These are phyloP conservation scores for Parietichytrium sp. DNA, from an alignment of 108 stramenopile genomes.

Conservation along the genomic window DNA sequence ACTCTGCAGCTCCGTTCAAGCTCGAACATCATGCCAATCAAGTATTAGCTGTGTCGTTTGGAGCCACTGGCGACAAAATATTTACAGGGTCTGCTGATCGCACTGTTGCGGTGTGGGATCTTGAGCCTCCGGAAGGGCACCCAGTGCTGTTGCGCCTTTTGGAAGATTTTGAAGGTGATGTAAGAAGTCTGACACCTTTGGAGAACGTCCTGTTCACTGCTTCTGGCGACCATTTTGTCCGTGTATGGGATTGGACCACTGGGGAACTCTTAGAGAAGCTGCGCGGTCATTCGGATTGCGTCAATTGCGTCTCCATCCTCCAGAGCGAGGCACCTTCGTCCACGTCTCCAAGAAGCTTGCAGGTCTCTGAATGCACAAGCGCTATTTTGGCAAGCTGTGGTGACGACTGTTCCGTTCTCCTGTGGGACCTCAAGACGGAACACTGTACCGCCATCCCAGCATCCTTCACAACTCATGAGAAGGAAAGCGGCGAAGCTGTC, in stretches of 20 bases:
- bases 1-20: not conserved
- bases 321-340: too few relatives aligned
- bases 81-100: slow-evolving; percentile 26
- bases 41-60: not conserved
- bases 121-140: not conserved
- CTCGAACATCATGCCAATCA: not conserved
- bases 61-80: not conserved
- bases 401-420: too few relatives aligned
- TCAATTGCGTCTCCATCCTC: too few relatives aligned
- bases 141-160: not conserved
- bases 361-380: too few relatives aligned
- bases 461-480: too few relatives aligned
- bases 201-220: not conserved
- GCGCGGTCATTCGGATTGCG: not conserved
- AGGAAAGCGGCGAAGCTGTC: too few relatives aligned
- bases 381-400: too few relatives aligned
- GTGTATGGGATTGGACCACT: not conserved
- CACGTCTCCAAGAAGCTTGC: too few relatives aligned
- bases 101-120: slow-evolving; percentile 6
- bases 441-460: too few relatives aligned
- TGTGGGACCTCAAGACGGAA: too few relatives aligned
- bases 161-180: not conserved
- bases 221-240: not conserved
- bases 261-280: not conserved
- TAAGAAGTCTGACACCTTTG: not conserved